Evolutionary conservation across 768 basidiomycete species (phyloP), one percentile per base, ranked within the genome.

Genomic region (Psilocybe cyanescens): DNA sequence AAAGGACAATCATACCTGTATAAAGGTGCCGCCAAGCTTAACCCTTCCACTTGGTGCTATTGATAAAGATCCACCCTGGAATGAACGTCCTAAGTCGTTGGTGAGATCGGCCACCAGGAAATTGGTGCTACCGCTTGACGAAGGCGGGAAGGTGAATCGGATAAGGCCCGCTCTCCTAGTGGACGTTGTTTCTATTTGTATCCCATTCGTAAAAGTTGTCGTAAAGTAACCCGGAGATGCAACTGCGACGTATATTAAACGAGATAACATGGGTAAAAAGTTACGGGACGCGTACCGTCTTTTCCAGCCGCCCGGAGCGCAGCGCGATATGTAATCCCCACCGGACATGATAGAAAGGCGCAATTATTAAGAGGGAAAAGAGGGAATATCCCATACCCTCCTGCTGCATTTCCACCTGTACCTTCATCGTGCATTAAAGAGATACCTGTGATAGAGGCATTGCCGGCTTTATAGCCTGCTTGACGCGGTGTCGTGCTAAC

Each of bases 131-230:
- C 70, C 68, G 5, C 24, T 24, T 24, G 24, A 24, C 24, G 65
- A 63, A 6, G 61, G 16, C 3, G 74, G 86, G 67, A 82, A 88
- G 4, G 84, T 86, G 68, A 87, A 88, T 0, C 83, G 80, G 63
- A 87, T 86, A 29, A 87, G 71, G 0, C 84, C 86, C 12, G 86
- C 81, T 46, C 86, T 79, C 31, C 87, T 79, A 2, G 86, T 87
- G 0, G 85, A 84, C 1, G 86, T 87, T 2, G 85, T 76, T 67
- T 88, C 86, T 55, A 83, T 78, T 62, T 81, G 74, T 35, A 83
- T 82, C 3, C 72, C 72, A 59, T 82, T 82, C 19, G 74, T 69
- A 53, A 83, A 82, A 1, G 77, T 80, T 3, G 80, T 78, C 4
- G 80, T 79, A 60, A 84, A 84, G 59, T 82, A 83, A 3, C 83